Base-by-base conservation (phyloP, 495 filamentous ascomycete genomes). In the Hypoxylon crocopeplum region DNA sequence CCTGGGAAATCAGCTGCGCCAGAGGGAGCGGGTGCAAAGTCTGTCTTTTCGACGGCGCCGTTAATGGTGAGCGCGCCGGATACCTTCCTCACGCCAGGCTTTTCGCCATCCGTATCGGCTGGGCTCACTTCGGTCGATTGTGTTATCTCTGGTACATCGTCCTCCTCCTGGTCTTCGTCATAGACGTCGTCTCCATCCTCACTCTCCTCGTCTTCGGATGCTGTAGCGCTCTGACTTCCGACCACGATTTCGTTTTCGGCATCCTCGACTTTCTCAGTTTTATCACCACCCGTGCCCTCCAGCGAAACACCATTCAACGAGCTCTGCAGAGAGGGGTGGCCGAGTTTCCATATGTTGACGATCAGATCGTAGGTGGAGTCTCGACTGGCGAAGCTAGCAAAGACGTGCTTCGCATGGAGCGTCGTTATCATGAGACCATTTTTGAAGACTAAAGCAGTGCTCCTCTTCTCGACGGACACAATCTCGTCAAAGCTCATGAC, bases 401-500 rank as follows among this genome's bases (percentile, higher is more conserved):
- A 98, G 4, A 94, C 86, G 66, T 98, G 92, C 42, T 93, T 90
- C 13, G 95, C 91, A 70, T 99, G 94, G 19, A 97, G 77, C 0
- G 94, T 99, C 39, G 95, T 91, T 41, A 99, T 96, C 53, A 95
- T 93, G 58, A 99, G 92, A 12, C 92, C 95, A 74, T 99, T 99
- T 38, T 93, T 94, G 72, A 99, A 97, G 1, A 99, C 85, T 70
- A 98, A 82, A 3, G 93, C 95, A 0, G 94, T 99, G 59, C 83
- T 96, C 72, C 96, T 92, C 74, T 98, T 99, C 70, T 99, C 94
- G 1, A 99, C 87, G 0, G 92, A 89, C 24, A 98, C 91, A 42
- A 99, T 88, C 70, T 99, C 94, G 68, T 98, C 95, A 71, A 98
- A 99, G 69, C 90, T 94, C 72, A 99, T 96, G 33, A 99, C 93